Evolutionary conservation across 345 rosid species (phyloP), one percentile per base, ranked within the genome.

Genomic region (Arabidopsis thaliana): DNA sequence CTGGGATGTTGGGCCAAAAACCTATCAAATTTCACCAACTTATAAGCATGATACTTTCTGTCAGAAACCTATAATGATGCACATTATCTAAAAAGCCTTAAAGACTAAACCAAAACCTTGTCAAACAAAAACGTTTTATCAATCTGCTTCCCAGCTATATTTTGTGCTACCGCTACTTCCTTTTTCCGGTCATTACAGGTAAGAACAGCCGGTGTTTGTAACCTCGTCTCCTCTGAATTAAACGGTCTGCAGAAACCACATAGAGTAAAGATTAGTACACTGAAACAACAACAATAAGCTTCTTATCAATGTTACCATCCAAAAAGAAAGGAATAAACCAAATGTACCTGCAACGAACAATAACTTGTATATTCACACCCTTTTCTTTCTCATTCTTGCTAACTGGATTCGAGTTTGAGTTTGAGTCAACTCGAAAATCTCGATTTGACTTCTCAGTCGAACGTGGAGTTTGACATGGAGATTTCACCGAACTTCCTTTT

Each of bases 321-420:
- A 4, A 23, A 4, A 8, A 55, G 30, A 49, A 5, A 63, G 40
- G n/a, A 56, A 51, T 3, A 10, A 1, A 5, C 30, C 22, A 53
- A 36, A 49, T 79, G 52, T 55, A 95, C 99, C 99, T 90, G 91
- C 99, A 95, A 68, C 99, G 98, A 80, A 93, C 85, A 32, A 95
- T 86, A 41, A 95, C 99, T 80, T 95, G 99, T 40, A 95, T 94
- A 75, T 90, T 95, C 32, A 95, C 99, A 34, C 99, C 98, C 84
- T 95, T 95, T 7, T 95, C 99, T 76, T 82, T 92, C 59, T 95
- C 99, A 61, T 83, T 83, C 79, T 87, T 92, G 65, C 67, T 79
- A 71, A 79, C 81, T 7, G 88, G 82, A 83, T 77, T 77, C 1
- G 81, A 65, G 37, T 79, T 90, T 6, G 84, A 81, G 28, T 79